Percentiles rank a stretch among this genome's conserved stretches.
These are phyloP conservation scores for Gossypium trilobum DNA, from an alignment of 441 rosid genomes.

Conservation along the genomic window DNA sequence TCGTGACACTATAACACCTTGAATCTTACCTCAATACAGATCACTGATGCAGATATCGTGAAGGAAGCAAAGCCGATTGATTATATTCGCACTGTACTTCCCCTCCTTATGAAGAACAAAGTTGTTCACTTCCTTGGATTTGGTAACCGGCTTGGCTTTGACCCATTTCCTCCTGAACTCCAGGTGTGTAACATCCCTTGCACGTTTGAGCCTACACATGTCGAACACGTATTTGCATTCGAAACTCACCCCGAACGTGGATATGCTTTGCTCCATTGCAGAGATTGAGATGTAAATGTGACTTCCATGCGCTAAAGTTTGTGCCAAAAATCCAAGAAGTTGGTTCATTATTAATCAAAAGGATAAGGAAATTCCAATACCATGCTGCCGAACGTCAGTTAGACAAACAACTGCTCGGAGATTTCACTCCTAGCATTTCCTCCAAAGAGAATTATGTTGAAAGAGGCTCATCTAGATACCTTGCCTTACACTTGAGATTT, in stretches of 20 bases:
- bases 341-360: constrained; percentile 53
- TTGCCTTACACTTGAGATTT: constrained; percentile 83
- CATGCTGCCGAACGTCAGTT: constrained; percentile 31
- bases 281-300: constrained; percentile 87
- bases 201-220: background rate
- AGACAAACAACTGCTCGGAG: constrained; percentile 64
- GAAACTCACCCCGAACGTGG: background rate
- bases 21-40: constrained; percentile 19
- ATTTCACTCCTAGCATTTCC: constrained; percentile 25
- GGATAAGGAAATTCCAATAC: constrained; percentile 50
- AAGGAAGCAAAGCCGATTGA: constrained; percentile 78
- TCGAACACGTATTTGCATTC: background rate
- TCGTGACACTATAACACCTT: background rate
- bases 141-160: constrained; percentile 88
- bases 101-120: constrained; percentile 45
- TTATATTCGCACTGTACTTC: constrained; percentile 53
- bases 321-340: constrained; percentile 61
- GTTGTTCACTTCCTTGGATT: constrained; percentile 82
- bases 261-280: constrained; percentile 22
- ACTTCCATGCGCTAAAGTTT: constrained; percentile 80
- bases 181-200: constrained; percentile 42
- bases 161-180: constrained; percentile 64
- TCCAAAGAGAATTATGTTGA: constrained; percentile 21
- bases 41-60: constrained; percentile 67
- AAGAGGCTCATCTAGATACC: constrained; percentile 39